Evolutionary conservation across 2,329 filamentous ascomycete genomes (phyloP).

Genomic region (Botrytis porri): DNA sequence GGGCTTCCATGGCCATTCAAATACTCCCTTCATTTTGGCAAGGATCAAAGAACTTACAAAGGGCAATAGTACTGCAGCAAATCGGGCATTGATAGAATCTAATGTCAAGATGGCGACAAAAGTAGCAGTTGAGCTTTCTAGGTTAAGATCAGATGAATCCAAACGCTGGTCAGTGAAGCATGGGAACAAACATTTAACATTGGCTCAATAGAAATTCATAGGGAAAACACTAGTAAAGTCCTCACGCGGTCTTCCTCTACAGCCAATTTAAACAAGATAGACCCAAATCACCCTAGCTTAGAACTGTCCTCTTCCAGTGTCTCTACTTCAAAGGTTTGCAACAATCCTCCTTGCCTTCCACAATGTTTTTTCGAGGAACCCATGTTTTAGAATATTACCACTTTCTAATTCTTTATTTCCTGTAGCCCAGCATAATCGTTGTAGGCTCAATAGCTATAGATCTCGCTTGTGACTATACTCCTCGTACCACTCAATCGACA

Average conservation of each 20-base stretch:
- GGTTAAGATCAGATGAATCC: constrained; percentile 4
- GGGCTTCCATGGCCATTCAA: constrained; percentile 60
- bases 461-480: constrained; percentile 74
- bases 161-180: constrained; percentile 2
- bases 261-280: not conserved
- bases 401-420: not conserved
- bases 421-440: constrained; percentile 64
- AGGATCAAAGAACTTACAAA: constrained; percentile 67
- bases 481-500: constrained; percentile 40
- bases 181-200: not conserved
- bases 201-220: constrained; percentile 4
- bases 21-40: constrained; percentile 65
- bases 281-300: not conserved
- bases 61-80: constrained; percentile 60
- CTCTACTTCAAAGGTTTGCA: constrained; percentile 1
- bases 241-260: not conserved
- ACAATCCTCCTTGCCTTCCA: not conserved
- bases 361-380: not conserved
- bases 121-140: constrained; percentile 54
- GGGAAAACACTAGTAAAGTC: not conserved
- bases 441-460: constrained; percentile 90
- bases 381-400: not conserved
- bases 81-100: constrained; percentile 61
- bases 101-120: constrained; percentile 65
- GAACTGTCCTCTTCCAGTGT: not conserved